Evolutionary conservation across 768 basidiomycete species (phyloP).

Genomic region (Russula griseocarnosa): DNA sequence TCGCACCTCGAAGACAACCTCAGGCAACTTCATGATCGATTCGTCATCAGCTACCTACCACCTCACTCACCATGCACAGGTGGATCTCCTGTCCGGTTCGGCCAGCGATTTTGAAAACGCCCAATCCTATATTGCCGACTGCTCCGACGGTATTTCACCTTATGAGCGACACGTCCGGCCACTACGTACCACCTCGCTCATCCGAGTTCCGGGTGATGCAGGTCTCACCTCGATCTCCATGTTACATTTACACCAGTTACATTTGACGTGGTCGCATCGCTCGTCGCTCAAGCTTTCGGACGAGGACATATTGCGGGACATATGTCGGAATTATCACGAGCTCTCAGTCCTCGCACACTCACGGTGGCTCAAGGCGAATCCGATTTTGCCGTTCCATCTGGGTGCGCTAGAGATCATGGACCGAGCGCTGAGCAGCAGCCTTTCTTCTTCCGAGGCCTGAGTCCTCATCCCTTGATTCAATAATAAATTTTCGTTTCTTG

Average conservation of each 20-base stretch:
- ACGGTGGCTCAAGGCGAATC: constrained; percentile 46
- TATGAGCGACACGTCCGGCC: constrained; percentile 44
- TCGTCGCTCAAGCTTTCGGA: constrained; percentile 40
- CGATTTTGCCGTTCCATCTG: constrained; percentile 67
- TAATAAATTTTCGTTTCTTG: constrained; percentile 8
- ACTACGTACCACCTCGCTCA: constrained; percentile 52
- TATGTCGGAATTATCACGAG: constrained; percentile 66
- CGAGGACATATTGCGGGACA: constrained; percentile 44
- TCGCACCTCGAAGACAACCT: constrained; percentile 35
- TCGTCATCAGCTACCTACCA: constrained; percentile 34
- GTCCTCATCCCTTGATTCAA: background rate
- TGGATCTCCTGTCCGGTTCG: constrained; percentile 6
- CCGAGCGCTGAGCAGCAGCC: constrained; percentile 37
- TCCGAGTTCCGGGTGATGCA: constrained; percentile 50
- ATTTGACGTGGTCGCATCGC: constrained; percentile 42
- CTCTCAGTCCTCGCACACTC: constrained; percentile 56
- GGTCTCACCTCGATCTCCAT: constrained; percentile 44
- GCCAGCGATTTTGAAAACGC: constrained; percentile 31
- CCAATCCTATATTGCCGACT: constrained; percentile 37
- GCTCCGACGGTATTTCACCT: constrained; percentile 36
- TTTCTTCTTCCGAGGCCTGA: constrained; percentile 30
- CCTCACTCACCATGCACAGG: constrained; percentile 14
- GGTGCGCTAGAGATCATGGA: constrained; percentile 66
- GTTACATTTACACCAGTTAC: constrained; percentile 61
- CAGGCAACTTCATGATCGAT: constrained; percentile 41